phyloP scores from a whole-genome alignment of 2,329 filamentous ascomycete genomes.

The Curvularia spicifera region DNA sequence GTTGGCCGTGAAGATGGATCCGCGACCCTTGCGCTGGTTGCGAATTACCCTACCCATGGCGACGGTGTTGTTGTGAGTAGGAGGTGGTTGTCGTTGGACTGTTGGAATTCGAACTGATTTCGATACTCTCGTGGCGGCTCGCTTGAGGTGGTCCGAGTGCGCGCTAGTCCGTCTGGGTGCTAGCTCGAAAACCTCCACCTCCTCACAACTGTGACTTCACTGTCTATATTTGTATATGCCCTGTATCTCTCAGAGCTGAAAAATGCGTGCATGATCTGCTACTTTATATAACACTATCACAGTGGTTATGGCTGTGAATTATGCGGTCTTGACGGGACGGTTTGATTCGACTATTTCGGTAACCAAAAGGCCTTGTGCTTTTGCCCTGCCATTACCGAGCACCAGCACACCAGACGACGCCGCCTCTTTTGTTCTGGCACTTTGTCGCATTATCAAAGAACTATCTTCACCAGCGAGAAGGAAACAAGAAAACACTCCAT shows the following conservation, averaged over 20 bases:
- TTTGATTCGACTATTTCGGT: too few relatives aligned
- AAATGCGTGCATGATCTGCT: too few relatives aligned
- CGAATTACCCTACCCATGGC: conserved; percentile 72
- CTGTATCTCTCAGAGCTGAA: too few relatives aligned
- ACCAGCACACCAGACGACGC: neutral
- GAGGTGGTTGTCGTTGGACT: conserved; percentile 15
- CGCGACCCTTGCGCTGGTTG: conserved; percentile 75
- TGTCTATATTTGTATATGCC: too few relatives aligned
- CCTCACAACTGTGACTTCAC: too few relatives aligned
- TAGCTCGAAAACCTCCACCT: too few relatives aligned
- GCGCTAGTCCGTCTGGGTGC: too few relatives aligned
- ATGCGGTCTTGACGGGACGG: too few relatives aligned
- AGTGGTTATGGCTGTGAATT: too few relatives aligned
- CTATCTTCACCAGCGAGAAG: neutral
- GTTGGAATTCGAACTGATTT: neutral
- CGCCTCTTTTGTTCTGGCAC: neutral
- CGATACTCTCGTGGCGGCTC: neutral
- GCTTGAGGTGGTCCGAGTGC: too few relatives aligned
- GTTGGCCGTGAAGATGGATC: conserved; percentile 75
- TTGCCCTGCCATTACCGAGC: neutral
- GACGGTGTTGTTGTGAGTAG: conserved; percentile 45
- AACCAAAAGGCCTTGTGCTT: too few relatives aligned
- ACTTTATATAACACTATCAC: too few relatives aligned
- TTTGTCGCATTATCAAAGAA: neutral
- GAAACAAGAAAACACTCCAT: neutral